Conservation (phyloP, 2,329 filamentous ascomycete genomes). For the Laburnicola sp. region DNA sequence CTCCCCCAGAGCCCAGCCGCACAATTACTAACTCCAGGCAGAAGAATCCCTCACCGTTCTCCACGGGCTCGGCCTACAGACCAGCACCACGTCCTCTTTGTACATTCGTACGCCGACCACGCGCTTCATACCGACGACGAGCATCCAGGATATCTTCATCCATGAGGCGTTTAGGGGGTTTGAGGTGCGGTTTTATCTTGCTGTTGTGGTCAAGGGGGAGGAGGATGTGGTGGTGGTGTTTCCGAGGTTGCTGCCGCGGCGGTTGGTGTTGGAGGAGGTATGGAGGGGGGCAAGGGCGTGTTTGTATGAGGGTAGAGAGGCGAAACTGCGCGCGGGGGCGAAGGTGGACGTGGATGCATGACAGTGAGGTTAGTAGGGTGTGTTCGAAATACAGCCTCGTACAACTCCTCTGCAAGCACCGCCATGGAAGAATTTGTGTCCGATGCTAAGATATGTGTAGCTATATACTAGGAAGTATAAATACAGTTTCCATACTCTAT, state of each 20-base stretch:
- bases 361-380: too few species aligned
- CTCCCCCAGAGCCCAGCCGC: neutral
- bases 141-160: conserved; percentile 90
- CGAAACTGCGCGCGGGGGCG: conserved; percentile 1
- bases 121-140: conserved; percentile 85
- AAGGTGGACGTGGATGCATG: neutral
- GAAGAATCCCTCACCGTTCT: conserved; percentile 88
- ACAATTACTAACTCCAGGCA: conserved; percentile 28
- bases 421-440: too few species aligned
- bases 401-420: too few species aligned
- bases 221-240: conserved; percentile 93
- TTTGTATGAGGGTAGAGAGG: conserved; percentile 66
- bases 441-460: too few species aligned
- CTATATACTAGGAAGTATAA: too few species aligned
- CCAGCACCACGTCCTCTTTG: conserved; percentile 68
- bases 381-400: too few species aligned
- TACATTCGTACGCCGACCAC: conserved; percentile 66
- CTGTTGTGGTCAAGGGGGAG: conserved; percentile 88
- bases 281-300: conserved; percentile 86
- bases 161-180: conserved; percentile 95
- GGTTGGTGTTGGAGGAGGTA: conserved; percentile 78
- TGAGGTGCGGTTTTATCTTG: conserved; percentile 84
- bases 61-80: conserved; percentile 88
- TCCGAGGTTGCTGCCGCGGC: conserved; percentile 73
- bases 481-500: too few species aligned